A percentile compares a stretch with the other conserved stretches of the same genome.
Conservation (phyloP, 441 rosid species). For the Populus hybrid region DNA sequence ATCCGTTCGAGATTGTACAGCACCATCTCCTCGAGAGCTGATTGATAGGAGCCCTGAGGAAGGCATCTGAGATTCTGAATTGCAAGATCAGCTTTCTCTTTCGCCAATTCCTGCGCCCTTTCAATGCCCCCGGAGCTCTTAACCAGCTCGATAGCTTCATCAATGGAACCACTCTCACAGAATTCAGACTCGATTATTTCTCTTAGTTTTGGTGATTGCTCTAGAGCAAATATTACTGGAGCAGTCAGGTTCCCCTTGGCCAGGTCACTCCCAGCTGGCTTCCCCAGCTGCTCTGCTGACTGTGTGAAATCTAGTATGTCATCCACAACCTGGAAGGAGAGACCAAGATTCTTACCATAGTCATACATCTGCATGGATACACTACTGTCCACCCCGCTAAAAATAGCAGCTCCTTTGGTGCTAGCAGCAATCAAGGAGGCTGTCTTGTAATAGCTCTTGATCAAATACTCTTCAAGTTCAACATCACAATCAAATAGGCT, state of each 20-base stretch:
- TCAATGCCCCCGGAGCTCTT: slow-evolving; percentile 63
- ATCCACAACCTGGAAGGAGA: slow-evolving; percentile 84
- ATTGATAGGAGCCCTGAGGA: slow-evolving; percentile 49
- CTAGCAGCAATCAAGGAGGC: slow-evolving; percentile 90
- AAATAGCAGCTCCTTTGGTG: slow-evolving; percentile 88
- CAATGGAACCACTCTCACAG: slow-evolving; percentile 71
- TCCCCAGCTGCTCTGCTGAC: slow-evolving; percentile 87
- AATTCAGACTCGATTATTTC: slow-evolving; percentile 90
- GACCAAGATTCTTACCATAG: slow-evolving; percentile 82
- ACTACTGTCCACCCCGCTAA: slow-evolving; percentile 55
- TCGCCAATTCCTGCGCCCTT: slow-evolving; percentile 70
- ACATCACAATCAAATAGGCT: slow-evolving; percentile 77
- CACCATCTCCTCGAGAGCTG: slow-evolving; percentile 77
- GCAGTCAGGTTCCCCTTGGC: slow-evolving; percentile 88
- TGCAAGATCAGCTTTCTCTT: slow-evolving; percentile 71
- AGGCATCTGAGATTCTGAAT: slow-evolving; percentile 65
- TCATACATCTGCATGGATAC: slow-evolving; percentile 62
- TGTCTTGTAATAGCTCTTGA: slow-evolving; percentile 87
- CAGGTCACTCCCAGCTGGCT: slow-evolving; percentile 82
- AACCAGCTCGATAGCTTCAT: slow-evolving; percentile 65
- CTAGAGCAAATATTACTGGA: slow-evolving; percentile 75
- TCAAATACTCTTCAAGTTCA: slow-evolving; percentile 71
- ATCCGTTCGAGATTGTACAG: slow-evolving; percentile 83
- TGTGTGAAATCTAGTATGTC: slow-evolving; percentile 93
- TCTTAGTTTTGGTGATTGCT: slow-evolving; percentile 71